Percentiles rank a stretch among this genome's conserved stretches.
These are phyloP conservation scores for Calocybe cyanea DNA, from an alignment of 768 basidiomycete genomes.

Conservation along the genomic window DNA sequence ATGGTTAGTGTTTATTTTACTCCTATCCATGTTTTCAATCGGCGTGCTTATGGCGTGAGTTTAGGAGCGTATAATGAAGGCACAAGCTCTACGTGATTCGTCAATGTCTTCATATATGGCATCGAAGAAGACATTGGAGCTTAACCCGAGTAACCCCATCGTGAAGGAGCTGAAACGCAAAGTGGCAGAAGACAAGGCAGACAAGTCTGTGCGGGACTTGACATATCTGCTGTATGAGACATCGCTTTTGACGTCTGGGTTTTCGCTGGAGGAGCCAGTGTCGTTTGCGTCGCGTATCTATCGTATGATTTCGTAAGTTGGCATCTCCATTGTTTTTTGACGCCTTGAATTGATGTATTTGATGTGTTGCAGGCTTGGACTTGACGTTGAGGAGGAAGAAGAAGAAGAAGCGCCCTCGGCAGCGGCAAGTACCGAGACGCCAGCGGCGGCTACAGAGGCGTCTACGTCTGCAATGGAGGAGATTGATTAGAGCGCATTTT, in stretches of 20 bases:
- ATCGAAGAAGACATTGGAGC: conserved; percentile 95
- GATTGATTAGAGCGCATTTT: conserved; percentile 55
- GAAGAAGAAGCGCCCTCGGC: conserved; percentile 33
- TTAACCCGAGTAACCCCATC: conserved; percentile 90
- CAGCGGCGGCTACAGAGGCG: conserved; percentile 53
- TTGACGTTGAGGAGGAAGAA: conserved; percentile 84
- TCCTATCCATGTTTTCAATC: background rate
- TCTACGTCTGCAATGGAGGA: conserved; percentile 94
- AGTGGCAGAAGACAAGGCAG: conserved; percentile 94
- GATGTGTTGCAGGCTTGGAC: conserved; percentile 54
- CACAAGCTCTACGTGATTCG: conserved; percentile 93
- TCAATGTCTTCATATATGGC: conserved; percentile 99
- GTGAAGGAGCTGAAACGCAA: conserved; percentile 95
- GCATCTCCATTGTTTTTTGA: background rate
- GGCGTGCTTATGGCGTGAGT: conserved; percentile 10
- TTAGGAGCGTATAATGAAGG: conserved; percentile 97
- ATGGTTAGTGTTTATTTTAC: conserved; percentile 55
- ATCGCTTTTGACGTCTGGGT: conserved; percentile 90
- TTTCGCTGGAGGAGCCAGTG: conserved; percentile 92
- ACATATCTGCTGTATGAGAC: conserved; percentile 97
- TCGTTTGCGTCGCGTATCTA: conserved; percentile 95
- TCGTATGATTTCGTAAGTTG: conserved; percentile 84
- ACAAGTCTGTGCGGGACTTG: conserved; percentile 97
- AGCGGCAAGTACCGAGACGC: conserved; percentile 40
- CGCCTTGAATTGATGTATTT: conserved; percentile 8